Base-by-base conservation (phyloP, 805 yeast species). In the Lipomyces yamadae region DNA sequence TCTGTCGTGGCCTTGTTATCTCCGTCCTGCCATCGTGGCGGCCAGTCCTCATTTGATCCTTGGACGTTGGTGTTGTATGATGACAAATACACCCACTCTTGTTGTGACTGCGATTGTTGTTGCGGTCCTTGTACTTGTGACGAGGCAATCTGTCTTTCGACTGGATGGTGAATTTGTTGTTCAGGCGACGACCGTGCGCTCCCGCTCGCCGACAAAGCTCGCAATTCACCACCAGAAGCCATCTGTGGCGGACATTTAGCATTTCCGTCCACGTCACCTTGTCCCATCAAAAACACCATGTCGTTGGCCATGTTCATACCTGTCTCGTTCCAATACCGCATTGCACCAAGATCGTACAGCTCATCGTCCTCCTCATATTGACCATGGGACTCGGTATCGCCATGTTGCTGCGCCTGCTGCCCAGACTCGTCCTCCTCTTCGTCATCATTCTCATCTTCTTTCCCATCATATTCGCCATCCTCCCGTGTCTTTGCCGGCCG, bases 181-280 rank as follows among this genome's bases (percentile, higher is more conserved):
- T 65, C 69, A 29, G 69, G 69, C 35, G 69, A 66, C 13, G 66
- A 60, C 11, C 63, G 69, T 13, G 69, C 64, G n/a, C 64, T 60
- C 18, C 67, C 67, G 34, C 63, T 59, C 50, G 60, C 67, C 6
- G 67, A 64, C 29, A 64, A 32, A 3, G 67, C 63, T 35, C 67
- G 64, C 11, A 18, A 4, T 42, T 34, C 42, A 39, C 24, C 48
- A 29, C 24, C 48, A 29, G 32, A 13, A n/a, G 53, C 6, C 60
- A 39, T 39, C 18, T 11, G 39, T 30, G 29, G 33, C n/a, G 29
- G 53, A 45, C 15, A n/a, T 8, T 58, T 30, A 39, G 11, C 48
- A 50, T 50, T 24, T 15, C 30, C 61, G 8, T 30, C 42, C n/a
- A 33, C 30, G 11, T 58, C 58, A 33, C 13, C 58, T 29, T 32